phyloP scores from a whole-genome alignment of 345 rosid genomes.

The Lepidium didymum region DNA sequence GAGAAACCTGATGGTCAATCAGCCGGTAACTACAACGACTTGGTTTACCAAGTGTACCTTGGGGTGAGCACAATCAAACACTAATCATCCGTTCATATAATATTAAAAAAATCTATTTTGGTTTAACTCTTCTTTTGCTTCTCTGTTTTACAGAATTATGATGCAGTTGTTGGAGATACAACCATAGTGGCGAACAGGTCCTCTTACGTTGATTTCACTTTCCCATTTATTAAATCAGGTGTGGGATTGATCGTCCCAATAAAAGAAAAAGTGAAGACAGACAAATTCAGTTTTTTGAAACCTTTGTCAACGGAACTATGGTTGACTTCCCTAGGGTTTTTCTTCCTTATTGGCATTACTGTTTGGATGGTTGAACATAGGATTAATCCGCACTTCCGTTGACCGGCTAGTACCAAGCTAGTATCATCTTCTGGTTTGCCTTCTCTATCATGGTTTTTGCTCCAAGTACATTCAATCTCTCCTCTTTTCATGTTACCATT shows the following conservation, averaged over 20 bases:
- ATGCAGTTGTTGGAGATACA: slow-evolving; percentile 58
- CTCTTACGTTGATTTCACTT: slow-evolving; percentile 48
- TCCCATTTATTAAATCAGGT: slow-evolving; percentile 61
- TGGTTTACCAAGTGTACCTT: slow-evolving; percentile 40
- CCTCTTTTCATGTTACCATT: neutral
- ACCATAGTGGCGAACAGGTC: slow-evolving; percentile 54
- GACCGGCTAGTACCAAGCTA: slow-evolving; percentile 43
- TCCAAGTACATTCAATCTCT: slow-evolving; percentile 7
- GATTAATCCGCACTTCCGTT: slow-evolving; percentile 21
- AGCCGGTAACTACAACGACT: slow-evolving; percentile 33
- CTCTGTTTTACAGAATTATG: slow-evolving; percentile 27
- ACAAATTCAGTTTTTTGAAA: slow-evolving; percentile 44
- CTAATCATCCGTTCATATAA: neutral
- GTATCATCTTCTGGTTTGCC: slow-evolving; percentile 64
- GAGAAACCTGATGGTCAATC: slow-evolving; percentile 9
- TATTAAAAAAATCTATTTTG: neutral
- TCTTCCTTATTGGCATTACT: neutral
- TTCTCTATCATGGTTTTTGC: slow-evolving; percentile 70
- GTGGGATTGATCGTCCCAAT: slow-evolving; percentile 43
- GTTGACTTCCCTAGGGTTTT: slow-evolving; percentile 16
- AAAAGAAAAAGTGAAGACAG: slow-evolving; percentile 22
- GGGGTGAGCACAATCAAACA: slow-evolving; percentile 25
- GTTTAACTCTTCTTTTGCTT: neutral
- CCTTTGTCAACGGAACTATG: slow-evolving; percentile 55
- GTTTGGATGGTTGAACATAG: slow-evolving; percentile 10